Percentiles rank a stretch among this genome's conserved stretches.
Evolutionary conservation across 2,329 filamentous ascomycete species (phyloP).

Genomic region (Dactylella cylindrospora): DNA sequence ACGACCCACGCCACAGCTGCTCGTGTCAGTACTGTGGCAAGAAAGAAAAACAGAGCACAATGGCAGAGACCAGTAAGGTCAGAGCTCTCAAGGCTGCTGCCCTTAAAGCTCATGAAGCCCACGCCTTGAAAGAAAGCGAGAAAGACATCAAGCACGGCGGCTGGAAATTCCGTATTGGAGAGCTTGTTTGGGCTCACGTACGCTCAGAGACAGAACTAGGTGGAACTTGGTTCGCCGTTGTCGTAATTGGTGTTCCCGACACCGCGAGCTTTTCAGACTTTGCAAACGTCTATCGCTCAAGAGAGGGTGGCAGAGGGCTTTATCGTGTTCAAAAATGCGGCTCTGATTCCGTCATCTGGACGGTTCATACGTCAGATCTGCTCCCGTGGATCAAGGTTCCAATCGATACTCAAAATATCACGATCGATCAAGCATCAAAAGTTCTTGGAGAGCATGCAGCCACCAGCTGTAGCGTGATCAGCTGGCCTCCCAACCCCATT

Average conservation of each 20-base stretch:
- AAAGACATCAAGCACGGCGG: conserved; percentile 23
- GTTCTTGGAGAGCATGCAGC: not conserved
- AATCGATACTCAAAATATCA: conserved; percentile 4
- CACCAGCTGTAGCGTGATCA: not conserved
- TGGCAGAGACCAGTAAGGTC: not conserved
- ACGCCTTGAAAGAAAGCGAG: not conserved
- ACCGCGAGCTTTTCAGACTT: conserved; percentile 23
- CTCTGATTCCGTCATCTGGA: conserved; percentile 8
- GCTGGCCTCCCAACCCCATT: not conserved
- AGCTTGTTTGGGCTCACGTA: conserved; percentile 26
- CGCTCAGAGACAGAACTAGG: conserved; percentile 6
- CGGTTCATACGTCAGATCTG: conserved; percentile 17
- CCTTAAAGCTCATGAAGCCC: conserved; percentile 1
- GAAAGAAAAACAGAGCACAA: not conserved
- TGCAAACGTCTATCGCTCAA: conserved; percentile 15
- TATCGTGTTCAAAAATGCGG: conserved; percentile 38
- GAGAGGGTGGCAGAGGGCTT: conserved; percentile 8
- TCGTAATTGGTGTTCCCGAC: conserved; percentile 8
- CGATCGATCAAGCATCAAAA: conserved; percentile 15
- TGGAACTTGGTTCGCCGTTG: conserved; percentile 18
- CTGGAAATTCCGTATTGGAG: conserved; percentile 24
- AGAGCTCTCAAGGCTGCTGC: not conserved
- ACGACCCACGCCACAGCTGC: conserved; percentile 12
- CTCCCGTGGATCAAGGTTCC: conserved; percentile 20
- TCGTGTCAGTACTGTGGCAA: conserved; percentile 11